These are phyloP conservation scores for Mycena citricolor DNA, from an alignment of 1,284 basidiomycete genomes.

Conservation along the genomic window DNA sequence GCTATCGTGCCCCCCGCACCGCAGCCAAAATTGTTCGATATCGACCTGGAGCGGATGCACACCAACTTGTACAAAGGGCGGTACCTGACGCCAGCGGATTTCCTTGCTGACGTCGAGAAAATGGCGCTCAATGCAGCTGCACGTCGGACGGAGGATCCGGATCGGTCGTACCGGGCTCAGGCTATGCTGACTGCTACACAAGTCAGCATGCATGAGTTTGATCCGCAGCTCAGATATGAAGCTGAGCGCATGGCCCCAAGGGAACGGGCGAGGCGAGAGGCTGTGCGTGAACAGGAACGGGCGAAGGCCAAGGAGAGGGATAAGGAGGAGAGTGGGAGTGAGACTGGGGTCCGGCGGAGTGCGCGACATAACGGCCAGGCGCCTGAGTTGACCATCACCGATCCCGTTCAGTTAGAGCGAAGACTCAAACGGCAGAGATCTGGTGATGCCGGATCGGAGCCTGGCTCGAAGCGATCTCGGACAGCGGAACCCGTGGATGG, in stretches of 20 bases:
- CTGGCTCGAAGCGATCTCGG: constrained; percentile 57
- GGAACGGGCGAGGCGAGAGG: constrained; percentile 69
- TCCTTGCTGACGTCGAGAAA: constrained; percentile 85
- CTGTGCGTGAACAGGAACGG: constrained; percentile 51
- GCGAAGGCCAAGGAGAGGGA: constrained; percentile 42
- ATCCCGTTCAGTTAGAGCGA: constrained; percentile 70
- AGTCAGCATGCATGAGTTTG: constrained; percentile 89
- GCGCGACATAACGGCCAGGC: constrained; percentile 70
- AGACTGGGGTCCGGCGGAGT: constrained; percentile 51
- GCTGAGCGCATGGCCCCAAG: constrained; percentile 88
- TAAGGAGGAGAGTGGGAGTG: constrained; percentile 34
- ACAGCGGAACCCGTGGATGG: constrained; percentile 40
- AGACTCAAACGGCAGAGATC: constrained; percentile 69
- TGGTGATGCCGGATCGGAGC: constrained; percentile 54
- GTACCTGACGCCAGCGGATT: constrained; percentile 86
- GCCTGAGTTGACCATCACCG: constrained; percentile 68
- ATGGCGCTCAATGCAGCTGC: constrained; percentile 88
- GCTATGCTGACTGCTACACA: constrained; percentile 88
- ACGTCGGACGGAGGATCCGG: constrained; percentile 66
- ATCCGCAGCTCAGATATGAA: constrained; percentile 78
- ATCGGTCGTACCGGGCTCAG: constrained; percentile 79
- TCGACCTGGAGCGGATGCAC: constrained; percentile 93
- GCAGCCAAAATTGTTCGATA: constrained; percentile 58
- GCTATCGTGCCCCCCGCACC: constrained; percentile 29
- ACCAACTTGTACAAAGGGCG: constrained; percentile 81